Base-by-base conservation (phyloP, 148 eudicot species). In the Polygonum maritimum region DNA sequence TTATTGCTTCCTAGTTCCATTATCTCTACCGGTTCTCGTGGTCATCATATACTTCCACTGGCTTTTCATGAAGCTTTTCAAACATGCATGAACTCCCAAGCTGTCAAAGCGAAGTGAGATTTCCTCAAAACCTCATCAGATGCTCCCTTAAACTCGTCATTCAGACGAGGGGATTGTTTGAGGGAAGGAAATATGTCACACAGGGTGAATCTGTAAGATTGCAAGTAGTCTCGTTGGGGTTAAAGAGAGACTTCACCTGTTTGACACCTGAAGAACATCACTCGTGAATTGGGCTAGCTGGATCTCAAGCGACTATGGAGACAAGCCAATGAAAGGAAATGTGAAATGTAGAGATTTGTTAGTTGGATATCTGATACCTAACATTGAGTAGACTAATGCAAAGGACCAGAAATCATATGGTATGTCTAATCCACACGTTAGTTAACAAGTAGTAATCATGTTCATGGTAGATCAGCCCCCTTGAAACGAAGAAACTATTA, bases 11-110 rank as follows among this genome's bases (percentile, higher is more conserved):
- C 76, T 95, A 87, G 91, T 90, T 77, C 94, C 97, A 35, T 79
- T 92, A 79, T 84, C 96, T 12, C 85, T 92, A 39, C 92, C 96
- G 13, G 72, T 95, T 73, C 85, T 92, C 6, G 38, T 90, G 55
- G 86, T 89, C 72, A 88, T 92, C 14, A 87, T 95, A 3, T 95
- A 95, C 82, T 88, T 92, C 57, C 96, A 92, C 48, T 92, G 98
- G 98, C 90, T 95, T 63, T 88, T 90, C 83, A 92, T 92, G 98
- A 95, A 95, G 76, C 82, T 90, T 71, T 95, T 90, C 86, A 95
- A 92, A 86, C 96, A 92, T 74, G 97, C 97, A 18, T 94, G 83
- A 87, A 7, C 45, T 67, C 16, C 22, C 71, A 67, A 67, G 19
- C 41, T 26, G 38, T 38, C 71, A 35, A 15, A 31, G n/a, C n/a